Evolutionary conservation across 192 early-diverging fungal genomes (phyloP), one percentile per base, ranked within the genome.

Genomic region (Podila clonocystis): DNA sequence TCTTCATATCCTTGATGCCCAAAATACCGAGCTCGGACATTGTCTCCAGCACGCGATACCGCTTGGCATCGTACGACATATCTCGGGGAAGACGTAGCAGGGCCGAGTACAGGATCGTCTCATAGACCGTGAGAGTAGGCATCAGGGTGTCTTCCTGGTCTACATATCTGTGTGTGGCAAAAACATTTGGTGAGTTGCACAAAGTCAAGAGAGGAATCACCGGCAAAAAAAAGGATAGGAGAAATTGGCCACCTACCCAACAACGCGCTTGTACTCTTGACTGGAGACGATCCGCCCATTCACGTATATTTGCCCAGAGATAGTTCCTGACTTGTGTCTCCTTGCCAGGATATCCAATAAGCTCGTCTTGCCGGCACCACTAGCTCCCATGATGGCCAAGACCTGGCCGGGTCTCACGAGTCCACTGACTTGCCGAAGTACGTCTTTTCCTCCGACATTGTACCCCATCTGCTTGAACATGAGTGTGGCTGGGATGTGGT

Each of bases 281-380:
- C 85, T 82, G 26, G 91, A 86, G 50, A 93, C 85, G 34, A 80
- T 73, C 49, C 86, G 85, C 17, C 95, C 96, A 70, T 97, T 94
- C 22, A 96, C 90, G 60, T 91, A 84, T 20, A 97, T 91, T 52
- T 91, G 86, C 8, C 97, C 96, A 30, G 85, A 80, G 19, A 95
- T 87, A 1, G 69, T 84, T 57, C 93, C 90, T 36, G 89, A 77
- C 68, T 93, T 91, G 82, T 90, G 86, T 71, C 96, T 83, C 6
- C 89, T 85, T 0, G 97, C 96, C 24, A 98, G 86, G 70, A 98
- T 95, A 76, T 98, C 95, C 49, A 98, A 83, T 59, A 97, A 84
- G 33, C 92, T 96, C 15, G 97, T 96, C 77, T 98, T 98, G 13
- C 97, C 97, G 0, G 97, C 97, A 6, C 95, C 95, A 24, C 94